phyloP scores from a whole-genome alignment of 306 rosid genomes.

The Myrica gale region DNA sequence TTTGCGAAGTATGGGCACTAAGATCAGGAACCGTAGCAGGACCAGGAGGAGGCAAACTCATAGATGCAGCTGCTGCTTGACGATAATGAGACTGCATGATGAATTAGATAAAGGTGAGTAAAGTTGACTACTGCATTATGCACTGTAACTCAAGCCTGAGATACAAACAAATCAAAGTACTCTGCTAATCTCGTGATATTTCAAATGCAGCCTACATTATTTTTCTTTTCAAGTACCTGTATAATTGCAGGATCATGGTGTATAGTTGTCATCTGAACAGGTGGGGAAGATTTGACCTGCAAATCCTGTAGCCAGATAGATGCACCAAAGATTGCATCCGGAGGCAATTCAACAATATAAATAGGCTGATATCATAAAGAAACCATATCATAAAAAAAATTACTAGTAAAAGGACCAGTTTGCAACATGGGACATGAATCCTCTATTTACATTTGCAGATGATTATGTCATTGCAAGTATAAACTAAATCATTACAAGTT shows the following conservation, averaged over 20 bases:
- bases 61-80: slow-evolving; percentile 21
- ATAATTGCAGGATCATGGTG: slow-evolving; percentile 31
- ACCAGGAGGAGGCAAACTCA: slow-evolving; percentile 16
- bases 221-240: slow-evolving; percentile 8
- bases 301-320: slow-evolving; percentile 27
- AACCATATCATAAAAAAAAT: neutral
- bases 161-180: neutral
- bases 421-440: neutral
- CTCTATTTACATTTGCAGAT: neutral
- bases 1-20: slow-evolving; percentile 18
- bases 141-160: neutral
- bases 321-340: neutral
- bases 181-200: neutral
- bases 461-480: neutral
- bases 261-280: slow-evolving; percentile 20
- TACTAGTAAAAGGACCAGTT: neutral
- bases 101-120: neutral
- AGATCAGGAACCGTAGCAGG: slow-evolving; percentile 18
- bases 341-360: neutral
- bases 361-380: neutral
- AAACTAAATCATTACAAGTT: slow-evolving; percentile 3
- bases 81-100: slow-evolving; percentile 23
- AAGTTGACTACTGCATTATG: neutral
- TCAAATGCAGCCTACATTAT: slow-evolving; percentile 1
- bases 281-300: slow-evolving; percentile 26